Conservation (phyloP, 176 grass and related monocot species). For the Thalia dealbata region DNA sequence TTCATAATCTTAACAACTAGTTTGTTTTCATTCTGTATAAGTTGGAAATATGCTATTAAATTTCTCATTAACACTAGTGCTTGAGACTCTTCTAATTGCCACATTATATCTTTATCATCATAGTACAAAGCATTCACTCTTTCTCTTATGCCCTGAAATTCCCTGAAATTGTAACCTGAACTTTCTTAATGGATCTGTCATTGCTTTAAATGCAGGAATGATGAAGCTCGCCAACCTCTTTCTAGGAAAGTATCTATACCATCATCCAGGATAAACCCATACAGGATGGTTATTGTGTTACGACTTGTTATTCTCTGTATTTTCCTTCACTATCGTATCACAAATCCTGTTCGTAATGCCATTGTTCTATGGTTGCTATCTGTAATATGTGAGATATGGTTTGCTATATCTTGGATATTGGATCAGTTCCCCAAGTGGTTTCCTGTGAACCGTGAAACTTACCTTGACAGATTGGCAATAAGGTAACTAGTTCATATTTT, state of each 20-base stretch:
- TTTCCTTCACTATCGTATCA: conserved; percentile 96
- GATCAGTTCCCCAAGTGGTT: conserved; percentile 99
- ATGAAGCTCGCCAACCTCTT: conserved; percentile 90
- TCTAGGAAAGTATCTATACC: conserved; percentile 90
- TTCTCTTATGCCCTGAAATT: neutral
- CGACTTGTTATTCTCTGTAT: conserved; percentile 77
- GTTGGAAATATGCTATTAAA: neutral
- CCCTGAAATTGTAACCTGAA: neutral
- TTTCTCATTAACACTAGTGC: neutral
- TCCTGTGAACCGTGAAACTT: conserved; percentile 92
- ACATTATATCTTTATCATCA: neutral
- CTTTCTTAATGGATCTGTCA: conserved; percentile 6
- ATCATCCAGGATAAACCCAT: conserved; percentile 96
- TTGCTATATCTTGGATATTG: conserved; percentile 93
- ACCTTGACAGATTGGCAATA: conserved; percentile 87
- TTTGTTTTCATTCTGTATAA: neutral
- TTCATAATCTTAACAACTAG: neutral
- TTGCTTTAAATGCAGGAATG: conserved; percentile 63
- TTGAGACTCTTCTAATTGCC: neutral
- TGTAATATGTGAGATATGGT: conserved; percentile 99
- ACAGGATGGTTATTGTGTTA: conserved; percentile 94
- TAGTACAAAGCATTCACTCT: neutral
- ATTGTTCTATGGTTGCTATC: conserved; percentile 73
- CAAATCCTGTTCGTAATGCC: conserved; percentile 84
- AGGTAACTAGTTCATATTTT: conserved; percentile 43